These are phyloP conservation scores for Coffea humblotiana DNA, from an alignment of 305 asterid genomes.

Conservation along the genomic window DNA sequence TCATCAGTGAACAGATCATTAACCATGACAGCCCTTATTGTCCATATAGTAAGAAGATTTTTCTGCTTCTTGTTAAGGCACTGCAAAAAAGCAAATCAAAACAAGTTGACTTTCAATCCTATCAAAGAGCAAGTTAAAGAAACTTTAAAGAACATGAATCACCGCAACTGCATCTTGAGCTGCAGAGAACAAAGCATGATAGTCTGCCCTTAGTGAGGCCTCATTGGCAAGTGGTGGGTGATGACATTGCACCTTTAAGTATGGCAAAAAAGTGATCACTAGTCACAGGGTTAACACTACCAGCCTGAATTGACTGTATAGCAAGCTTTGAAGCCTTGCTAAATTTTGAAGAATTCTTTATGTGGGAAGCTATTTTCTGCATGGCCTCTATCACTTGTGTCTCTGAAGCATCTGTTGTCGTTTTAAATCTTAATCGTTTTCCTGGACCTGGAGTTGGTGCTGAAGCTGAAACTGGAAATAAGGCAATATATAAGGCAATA, in stretches of 20 bases:
- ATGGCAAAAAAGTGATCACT: constrained; percentile 62
- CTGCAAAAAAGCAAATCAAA: constrained; percentile 40
- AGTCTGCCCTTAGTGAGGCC: constrained; percentile 73
- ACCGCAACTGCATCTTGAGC: constrained; percentile 81
- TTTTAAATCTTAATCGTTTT: constrained; percentile 75
- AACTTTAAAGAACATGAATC: constrained; percentile 24
- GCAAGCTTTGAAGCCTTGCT: constrained; percentile 89
- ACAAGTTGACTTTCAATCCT: constrained; percentile 15
- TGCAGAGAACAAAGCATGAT: constrained; percentile 81
- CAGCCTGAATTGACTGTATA: constrained; percentile 80
- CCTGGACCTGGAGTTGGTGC: constrained; percentile 53
- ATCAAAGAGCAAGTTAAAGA: constrained; percentile 11
- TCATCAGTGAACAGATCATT: constrained; percentile 93
- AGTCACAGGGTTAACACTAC: constrained; percentile 76
- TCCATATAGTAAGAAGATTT: constrained; percentile 57
- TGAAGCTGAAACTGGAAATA: constrained; percentile 29
- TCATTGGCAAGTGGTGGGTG: constrained; percentile 69
- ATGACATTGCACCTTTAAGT: constrained; percentile 82
- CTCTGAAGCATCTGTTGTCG: constrained; percentile 88
- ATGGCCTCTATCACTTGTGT: constrained; percentile 88
- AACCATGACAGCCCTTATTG: constrained; percentile 72
- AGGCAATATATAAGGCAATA: no score
- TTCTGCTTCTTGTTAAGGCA: constrained; percentile 65
- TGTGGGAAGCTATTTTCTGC: constrained; percentile 83
- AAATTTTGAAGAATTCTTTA: constrained; percentile 72